Evolutionary conservation across 1,139 yeast species (phyloP), one percentile per base, ranked within the genome.

Genomic region (Debaryomycetaceae sp.): DNA sequence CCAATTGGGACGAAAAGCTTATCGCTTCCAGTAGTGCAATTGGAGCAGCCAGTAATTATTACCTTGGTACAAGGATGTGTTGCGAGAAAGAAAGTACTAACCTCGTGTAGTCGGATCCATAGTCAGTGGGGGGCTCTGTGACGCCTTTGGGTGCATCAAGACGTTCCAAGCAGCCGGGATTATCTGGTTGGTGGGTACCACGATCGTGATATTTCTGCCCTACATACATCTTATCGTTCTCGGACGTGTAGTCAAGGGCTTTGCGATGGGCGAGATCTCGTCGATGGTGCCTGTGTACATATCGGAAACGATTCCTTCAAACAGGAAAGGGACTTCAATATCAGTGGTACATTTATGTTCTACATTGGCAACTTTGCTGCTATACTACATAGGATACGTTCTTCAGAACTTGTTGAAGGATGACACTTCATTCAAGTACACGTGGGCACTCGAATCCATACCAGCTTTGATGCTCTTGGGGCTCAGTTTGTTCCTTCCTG

Each of bases 281-380:
- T 58, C 65, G 13, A 45, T 63, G n/a, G 53, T 66, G 2, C 73
- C 74, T 0, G 57, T 66, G 2, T 70, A 70, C 46, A 53, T 65
- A 3, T 53, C 62, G 8, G 75, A 70, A 43, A 54, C 64, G 1
- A 54, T 66, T 30, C 67, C 69, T 2, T 27, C 40, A 0, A 45
- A 51, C 11, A 54, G 50, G 39, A 53, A 54, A 36, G 72, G 71
- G 1, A 44, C 51, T 8, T 49, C 63, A 0, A 47, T 65, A 33
- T 52, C 68, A 1, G 36, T 61, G 6, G 58, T 60, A 36, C 63
- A 63, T 37, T 45, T 62, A 6, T 38, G 46, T 37, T 49, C 58
- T 7, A 50, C 60, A 5, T 9, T 58, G 5, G 70, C 71, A 1
- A 56, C 63, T 4, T 43, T 64, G 2, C 13, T 47, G 2, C 57